Evolutionary conservation across 805 yeast genomes (phyloP).

Genomic region (Lipomyces anomalus): DNA sequence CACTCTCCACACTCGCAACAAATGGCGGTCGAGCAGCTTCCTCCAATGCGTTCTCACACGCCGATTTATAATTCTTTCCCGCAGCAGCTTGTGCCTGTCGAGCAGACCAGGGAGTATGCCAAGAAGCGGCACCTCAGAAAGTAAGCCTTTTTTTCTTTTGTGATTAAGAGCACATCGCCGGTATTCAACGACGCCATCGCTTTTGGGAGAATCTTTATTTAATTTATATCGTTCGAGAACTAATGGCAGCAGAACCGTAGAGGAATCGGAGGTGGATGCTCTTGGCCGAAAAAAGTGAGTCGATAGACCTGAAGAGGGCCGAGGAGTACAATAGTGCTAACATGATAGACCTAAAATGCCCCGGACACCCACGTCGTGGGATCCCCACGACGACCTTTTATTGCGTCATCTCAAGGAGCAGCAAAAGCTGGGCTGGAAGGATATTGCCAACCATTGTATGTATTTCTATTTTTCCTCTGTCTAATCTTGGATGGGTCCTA

Average conservation of each 20-base stretch:
- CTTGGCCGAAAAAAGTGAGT: conserved; percentile 19
- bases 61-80: neutral
- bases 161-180: neutral
- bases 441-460: conserved; percentile 61
- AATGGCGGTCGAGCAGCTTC: neutral
- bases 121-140: conserved; percentile 15
- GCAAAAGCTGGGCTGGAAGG: conserved; percentile 84
- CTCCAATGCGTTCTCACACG: neutral
- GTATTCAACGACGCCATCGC: no score
- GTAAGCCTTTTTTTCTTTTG: neutral
- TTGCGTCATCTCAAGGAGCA: conserved; percentile 73
- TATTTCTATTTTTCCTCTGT: conserved; percentile 1
- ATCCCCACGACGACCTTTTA: conserved; percentile 66
- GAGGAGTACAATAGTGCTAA: no score
- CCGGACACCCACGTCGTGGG: conserved; percentile 58
- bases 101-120: conserved; percentile 2
- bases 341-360: conserved; percentile 22
- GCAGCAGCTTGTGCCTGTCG: neutral
- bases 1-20: neutral
- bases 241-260: conserved; percentile 12
- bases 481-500: neutral
- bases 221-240: neutral
- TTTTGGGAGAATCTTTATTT: no score
- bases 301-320: neutral
- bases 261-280: conserved; percentile 17